Evolutionary conservation across 768 basidiomycete genomes (phyloP), one percentile per base, ranked within the genome.

Genomic region (Naganishia antarctica): DNA sequence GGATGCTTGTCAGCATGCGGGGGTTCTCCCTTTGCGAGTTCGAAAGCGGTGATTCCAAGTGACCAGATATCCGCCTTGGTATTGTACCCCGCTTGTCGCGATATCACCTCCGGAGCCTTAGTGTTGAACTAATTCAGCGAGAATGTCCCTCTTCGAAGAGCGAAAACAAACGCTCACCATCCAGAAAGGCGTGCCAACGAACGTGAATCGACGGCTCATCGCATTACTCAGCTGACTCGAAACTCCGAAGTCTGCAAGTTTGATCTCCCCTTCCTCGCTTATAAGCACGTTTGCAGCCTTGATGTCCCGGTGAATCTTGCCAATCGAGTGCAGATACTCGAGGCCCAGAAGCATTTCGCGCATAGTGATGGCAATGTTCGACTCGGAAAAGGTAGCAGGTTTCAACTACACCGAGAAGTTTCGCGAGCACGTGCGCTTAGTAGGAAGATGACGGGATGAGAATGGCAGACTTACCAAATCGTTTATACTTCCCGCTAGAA

Each of bases 301-400:
- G 83, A 99, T 97, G 73, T 99, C 96, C 48, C 96, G 87, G 78
- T 99, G 96, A 65, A 99, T 98, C 66, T 93, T 98, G 60, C 89
- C 87, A 75, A 97, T 90, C 18, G 84, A 83, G 73, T 98, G 96
- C n/a, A 98, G 85, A 76, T 99, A 99, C 65, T 93, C 90, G 29
- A 99, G 85, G 25, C 96, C 96, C 28, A 88, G 80, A 26, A 99
- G 82, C 0, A 98, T 85, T 75, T 99, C 94, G 57, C 90, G 88
- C 72, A 90, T 91, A 67, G 97, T 84, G 69, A 96, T 87, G 7
- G 96, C 92, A 69, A 98, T 98, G 73, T 98, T 93, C 0, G 85
- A 83, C 78, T 99, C 96, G 15, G 87, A 85, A 77, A 97, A 96
- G 31, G 84, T 81, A 28, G 91, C 94, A 0, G 91, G 84, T 78